phyloP scores from a whole-genome alignment of 2,329 filamentous ascomycete species.

The Aspergillus candidus region DNA sequence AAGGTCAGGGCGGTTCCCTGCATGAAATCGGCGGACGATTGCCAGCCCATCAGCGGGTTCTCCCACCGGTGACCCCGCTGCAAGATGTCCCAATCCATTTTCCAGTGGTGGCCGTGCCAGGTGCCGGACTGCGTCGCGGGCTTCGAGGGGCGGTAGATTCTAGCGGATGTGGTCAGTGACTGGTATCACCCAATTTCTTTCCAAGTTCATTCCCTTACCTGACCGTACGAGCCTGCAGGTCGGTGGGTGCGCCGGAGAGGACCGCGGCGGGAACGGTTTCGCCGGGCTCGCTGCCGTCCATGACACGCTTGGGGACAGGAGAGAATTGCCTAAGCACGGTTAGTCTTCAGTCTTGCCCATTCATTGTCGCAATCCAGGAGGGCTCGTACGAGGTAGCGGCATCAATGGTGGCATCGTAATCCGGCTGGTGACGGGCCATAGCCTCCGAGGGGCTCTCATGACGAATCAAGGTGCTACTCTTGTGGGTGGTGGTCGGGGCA shows the following conservation, averaged over 20 bases:
- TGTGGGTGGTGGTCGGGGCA: conserved; percentile 36
- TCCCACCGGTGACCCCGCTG: conserved; percentile 94
- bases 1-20: conserved; percentile 89
- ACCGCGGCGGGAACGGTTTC: conserved; percentile 73
- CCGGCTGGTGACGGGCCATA: conserved; percentile 62
- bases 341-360: conserved; percentile 15
- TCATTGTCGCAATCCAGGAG: conserved; percentile 1
- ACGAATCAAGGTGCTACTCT: conserved; percentile 44
- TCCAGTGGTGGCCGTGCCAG: conserved; percentile 80
- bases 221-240: conserved; percentile 89
- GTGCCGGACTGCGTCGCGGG: conserved; percentile 92
- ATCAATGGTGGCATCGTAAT: conserved; percentile 75
- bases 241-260: conserved; percentile 84
- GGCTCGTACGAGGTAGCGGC: conserved; percentile 78
- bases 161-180: conserved; percentile 35
- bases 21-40: conserved; percentile 91
- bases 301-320: conserved; percentile 79
- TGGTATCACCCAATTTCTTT: conserved; percentile 1
- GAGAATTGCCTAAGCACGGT: conserved; percentile 66
- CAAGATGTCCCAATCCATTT: conserved; percentile 97
- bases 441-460: conserved; percentile 47
- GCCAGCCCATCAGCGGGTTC: conserved; percentile 97
- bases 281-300: conserved; percentile 81
- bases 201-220: conserved; percentile 54
- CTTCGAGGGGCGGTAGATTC: conserved; percentile 88